Evolutionary conservation across 306 rosid species (phyloP).

Genomic region (Crataegus laevigata): DNA sequence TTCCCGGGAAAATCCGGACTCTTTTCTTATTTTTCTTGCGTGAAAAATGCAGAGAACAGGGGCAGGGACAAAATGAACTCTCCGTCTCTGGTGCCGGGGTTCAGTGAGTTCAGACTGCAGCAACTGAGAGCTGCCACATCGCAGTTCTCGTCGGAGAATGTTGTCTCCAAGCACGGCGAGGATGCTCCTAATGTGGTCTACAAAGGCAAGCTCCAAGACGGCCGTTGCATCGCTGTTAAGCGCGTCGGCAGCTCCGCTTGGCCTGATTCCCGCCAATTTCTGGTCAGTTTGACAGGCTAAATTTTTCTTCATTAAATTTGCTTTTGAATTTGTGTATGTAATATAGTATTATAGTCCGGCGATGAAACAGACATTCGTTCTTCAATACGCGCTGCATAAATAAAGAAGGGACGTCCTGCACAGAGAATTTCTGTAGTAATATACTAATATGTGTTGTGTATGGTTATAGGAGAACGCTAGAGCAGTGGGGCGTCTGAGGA

Average conservation of each 20-base stretch:
- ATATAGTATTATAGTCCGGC: background rate
- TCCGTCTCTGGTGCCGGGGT: constrained; percentile 2
- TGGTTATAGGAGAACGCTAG: constrained; percentile 64
- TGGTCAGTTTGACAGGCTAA: constrained; percentile 31
- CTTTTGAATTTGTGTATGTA: too few relatives aligned
- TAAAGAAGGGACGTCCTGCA: background rate
- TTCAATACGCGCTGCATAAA: background rate
- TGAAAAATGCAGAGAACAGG: constrained; percentile 38
- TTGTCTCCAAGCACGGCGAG: constrained; percentile 74
- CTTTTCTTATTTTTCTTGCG: background rate
- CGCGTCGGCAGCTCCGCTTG: constrained; percentile 84
- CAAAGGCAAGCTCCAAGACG: constrained; percentile 64
- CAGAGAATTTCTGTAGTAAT: background rate
- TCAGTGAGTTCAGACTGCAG: constrained; percentile 45
- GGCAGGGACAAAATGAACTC: constrained; percentile 26
- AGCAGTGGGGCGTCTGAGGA: constrained; percentile 68
- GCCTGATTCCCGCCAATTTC: constrained; percentile 91
- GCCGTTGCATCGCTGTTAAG: constrained; percentile 64
- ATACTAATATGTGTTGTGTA: background rate
- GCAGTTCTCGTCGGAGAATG: constrained; percentile 62
- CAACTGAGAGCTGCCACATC: constrained; percentile 54
- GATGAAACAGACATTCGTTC: background rate
- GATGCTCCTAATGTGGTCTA: constrained; percentile 83
- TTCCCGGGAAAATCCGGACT: background rate
- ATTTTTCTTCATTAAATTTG: background rate